These are phyloP conservation scores for Leccinum sublutescens DNA, from an alignment of 768 basidiomycete genomes.

Conservation along the genomic window DNA sequence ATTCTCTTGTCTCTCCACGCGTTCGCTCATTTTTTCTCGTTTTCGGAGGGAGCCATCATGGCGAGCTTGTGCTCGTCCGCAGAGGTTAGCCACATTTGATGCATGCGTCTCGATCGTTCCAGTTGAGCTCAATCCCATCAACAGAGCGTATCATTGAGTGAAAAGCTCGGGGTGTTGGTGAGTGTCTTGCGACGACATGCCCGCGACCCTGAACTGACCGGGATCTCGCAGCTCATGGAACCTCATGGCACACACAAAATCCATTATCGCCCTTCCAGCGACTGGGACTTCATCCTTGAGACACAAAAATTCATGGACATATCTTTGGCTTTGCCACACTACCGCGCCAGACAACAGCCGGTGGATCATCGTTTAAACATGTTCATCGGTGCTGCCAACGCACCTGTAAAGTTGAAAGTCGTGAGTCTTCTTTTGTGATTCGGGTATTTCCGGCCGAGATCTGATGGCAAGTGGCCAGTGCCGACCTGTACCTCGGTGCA, in stretches of 20 bases:
- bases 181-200: not conserved
- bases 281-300: conserved; percentile 69
- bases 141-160: conserved; percentile 26
- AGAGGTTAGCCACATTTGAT: conserved; percentile 25
- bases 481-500: conserved; percentile 50
- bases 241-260: conserved; percentile 57
- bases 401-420: conserved; percentile 67
- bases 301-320: conserved; percentile 55
- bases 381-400: conserved; percentile 52
- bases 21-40: not conserved
- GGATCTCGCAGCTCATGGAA: conserved; percentile 24
- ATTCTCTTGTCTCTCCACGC: conserved; percentile 1
- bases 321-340: conserved; percentile 72
- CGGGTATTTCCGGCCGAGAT: not conserved
- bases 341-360: conserved; percentile 73
- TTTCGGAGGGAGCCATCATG: conserved; percentile 18
- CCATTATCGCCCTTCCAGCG: conserved; percentile 56
- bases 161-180: conserved; percentile 19
- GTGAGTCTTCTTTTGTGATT: conserved; percentile 45
- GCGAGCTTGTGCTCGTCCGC: conserved; percentile 25
- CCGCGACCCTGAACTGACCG: conserved; percentile 1
- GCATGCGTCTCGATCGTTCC: not conserved
- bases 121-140: conserved; percentile 1
- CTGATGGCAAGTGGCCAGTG: conserved; percentile 41
- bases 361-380: conserved; percentile 70